phyloP scores from a whole-genome alignment of 2,329 filamentous ascomycete species.

The Aspergillus cejpii region DNA sequence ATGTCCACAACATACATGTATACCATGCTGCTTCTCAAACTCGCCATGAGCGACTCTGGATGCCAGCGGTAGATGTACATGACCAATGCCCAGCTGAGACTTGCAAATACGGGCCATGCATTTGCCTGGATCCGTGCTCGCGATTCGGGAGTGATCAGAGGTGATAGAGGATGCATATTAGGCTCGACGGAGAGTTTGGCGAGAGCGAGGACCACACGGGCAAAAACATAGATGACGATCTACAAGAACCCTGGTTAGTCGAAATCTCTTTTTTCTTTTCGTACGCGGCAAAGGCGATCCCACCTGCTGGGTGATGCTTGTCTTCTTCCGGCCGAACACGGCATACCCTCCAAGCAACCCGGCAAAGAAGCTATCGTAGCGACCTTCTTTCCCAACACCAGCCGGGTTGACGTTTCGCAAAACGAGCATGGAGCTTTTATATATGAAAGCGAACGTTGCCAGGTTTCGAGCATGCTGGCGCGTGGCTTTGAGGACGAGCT shows the following conservation, averaged over 20 bases:
- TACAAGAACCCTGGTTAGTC: too few species aligned
- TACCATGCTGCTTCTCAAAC: constrained; percentile 88
- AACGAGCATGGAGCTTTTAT: constrained; percentile 74
- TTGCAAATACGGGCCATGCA: constrained; percentile 90
- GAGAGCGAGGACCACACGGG: constrained; percentile 75
- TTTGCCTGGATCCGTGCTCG: constrained; percentile 54
- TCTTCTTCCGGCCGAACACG: constrained; percentile 77
- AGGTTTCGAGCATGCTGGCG: constrained; percentile 86
- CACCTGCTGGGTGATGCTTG: constrained; percentile 71
- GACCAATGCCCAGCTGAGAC: constrained; percentile 81
- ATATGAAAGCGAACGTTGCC: constrained; percentile 81
- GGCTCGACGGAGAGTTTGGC: constrained; percentile 75
- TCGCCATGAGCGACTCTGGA: constrained; percentile 83
- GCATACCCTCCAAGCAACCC: constrained; percentile 85
- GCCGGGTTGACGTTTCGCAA: constrained; percentile 54
- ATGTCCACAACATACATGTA: constrained; percentile 69
- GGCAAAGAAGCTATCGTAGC: constrained; percentile 77
- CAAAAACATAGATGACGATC: constrained; percentile 97
- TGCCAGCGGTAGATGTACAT: constrained; percentile 95
- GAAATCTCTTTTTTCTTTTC: background rate
- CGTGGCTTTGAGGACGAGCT: constrained; percentile 76
- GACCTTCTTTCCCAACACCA: constrained; percentile 53
- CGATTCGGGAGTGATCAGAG: constrained; percentile 41
- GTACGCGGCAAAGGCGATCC: constrained; percentile 7
- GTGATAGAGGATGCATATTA: constrained; percentile 38